Evolutionary conservation across 2,329 filamentous ascomycete species (phyloP).

Genomic region (Pseudogymnoascus sp.): DNA sequence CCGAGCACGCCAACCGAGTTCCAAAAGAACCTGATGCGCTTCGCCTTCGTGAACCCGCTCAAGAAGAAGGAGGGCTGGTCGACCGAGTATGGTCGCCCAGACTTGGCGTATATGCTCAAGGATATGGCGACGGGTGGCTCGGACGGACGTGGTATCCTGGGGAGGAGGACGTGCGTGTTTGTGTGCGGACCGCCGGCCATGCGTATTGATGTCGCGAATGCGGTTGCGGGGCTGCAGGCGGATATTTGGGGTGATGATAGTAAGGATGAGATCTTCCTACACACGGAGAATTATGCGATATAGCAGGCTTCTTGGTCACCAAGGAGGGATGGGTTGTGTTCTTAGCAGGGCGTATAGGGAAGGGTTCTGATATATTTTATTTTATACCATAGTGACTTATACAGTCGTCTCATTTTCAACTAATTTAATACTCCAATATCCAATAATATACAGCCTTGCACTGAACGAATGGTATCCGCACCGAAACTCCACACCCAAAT

Average conservation of each 20-base stretch:
- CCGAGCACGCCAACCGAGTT: slow-evolving; percentile 77
- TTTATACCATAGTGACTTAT: slow-evolving; percentile 6
- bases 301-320: slow-evolving; percentile 39
- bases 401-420: slow-evolving; percentile 6
- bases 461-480: not conserved
- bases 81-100: slow-evolving; percentile 85
- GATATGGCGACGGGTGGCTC: slow-evolving; percentile 68
- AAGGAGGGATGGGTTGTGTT: not conserved
- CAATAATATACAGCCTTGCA: not conserved
- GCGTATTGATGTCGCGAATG: slow-evolving; percentile 79
- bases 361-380: not conserved
- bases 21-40: slow-evolving; percentile 83
- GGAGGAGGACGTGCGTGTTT: slow-evolving; percentile 77
- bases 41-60: slow-evolving; percentile 67
- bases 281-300: slow-evolving; percentile 91
- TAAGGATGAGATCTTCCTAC: slow-evolving; percentile 85
- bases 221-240: slow-evolving; percentile 73
- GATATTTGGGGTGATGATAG: slow-evolving; percentile 72
- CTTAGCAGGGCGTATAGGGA: not conserved
- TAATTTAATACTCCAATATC: slow-evolving; percentile 1
- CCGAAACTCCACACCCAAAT: not conserved
- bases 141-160: slow-evolving; percentile 62
- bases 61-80: slow-evolving; percentile 74
- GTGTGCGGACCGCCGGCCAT: slow-evolving; percentile 85
- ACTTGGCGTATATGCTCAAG: slow-evolving; percentile 78